Evolutionary conservation across 345 rosid species (phyloP).

Genomic region (Arabidopsis arenosa): DNA sequence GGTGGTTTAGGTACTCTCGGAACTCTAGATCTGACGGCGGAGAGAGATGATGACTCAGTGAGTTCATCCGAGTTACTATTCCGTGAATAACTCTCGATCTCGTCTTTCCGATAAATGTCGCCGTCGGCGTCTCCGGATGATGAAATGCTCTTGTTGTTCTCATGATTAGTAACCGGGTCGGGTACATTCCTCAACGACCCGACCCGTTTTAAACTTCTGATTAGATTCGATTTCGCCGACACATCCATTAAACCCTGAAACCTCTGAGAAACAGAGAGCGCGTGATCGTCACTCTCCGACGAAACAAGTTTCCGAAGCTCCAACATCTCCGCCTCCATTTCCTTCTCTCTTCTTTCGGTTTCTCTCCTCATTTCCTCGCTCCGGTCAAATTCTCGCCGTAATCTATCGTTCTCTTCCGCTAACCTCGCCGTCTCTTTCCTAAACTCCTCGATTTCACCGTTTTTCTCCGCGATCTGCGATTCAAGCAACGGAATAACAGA

Average conservation of each 20-base stretch:
- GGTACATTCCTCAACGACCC: constrained; percentile 40
- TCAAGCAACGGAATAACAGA: constrained; percentile 80
- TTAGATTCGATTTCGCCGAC: constrained; percentile 57
- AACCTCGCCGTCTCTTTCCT: constrained; percentile 49
- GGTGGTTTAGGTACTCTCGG: constrained; percentile 96
- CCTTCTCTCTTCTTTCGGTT: constrained; percentile 55
- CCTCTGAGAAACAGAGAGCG: constrained; percentile 68
- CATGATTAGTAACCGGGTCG: constrained; percentile 33
- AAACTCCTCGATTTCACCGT: constrained; percentile 48
- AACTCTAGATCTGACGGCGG: constrained; percentile 66
- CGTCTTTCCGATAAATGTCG: constrained; percentile 52
- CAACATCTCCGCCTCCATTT: constrained; percentile 53
- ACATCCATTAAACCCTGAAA: constrained; percentile 70
- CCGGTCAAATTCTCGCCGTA: constrained; percentile 46
- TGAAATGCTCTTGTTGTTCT: background rate
- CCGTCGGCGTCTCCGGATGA: constrained; percentile 11
- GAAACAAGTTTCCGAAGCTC: constrained; percentile 56
- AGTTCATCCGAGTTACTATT: constrained; percentile 74
- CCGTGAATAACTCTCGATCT: constrained; percentile 59
- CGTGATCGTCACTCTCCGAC: constrained; percentile 57
- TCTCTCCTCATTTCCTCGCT: constrained; percentile 38
- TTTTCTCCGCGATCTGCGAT: constrained; percentile 52
- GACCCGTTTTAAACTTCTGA: constrained; percentile 56
- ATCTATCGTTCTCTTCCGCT: constrained; percentile 55
- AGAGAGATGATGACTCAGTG: constrained; percentile 58